These are phyloP conservation scores for Periconia digitata DNA, from an alignment of 2,329 filamentous ascomycete species.

Conservation along the genomic window DNA sequence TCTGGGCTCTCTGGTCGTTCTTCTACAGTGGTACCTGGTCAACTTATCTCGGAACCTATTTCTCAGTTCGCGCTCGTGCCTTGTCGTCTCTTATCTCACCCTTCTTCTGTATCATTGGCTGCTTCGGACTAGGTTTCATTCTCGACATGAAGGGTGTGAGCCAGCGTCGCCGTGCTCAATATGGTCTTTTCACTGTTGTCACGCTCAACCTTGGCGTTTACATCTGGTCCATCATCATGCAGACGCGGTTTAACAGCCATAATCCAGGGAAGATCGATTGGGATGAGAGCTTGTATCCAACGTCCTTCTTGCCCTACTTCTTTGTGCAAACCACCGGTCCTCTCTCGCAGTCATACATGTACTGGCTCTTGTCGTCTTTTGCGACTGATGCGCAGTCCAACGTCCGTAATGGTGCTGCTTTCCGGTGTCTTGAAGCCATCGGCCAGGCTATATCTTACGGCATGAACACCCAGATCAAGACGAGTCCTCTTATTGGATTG, in stretches of 20 bases:
- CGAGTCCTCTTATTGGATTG: conserved; percentile 28
- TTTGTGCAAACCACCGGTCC: conserved; percentile 50
- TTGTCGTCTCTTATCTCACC: conserved; percentile 51
- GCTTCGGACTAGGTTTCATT: conserved; percentile 58
- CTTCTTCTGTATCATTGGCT: conserved; percentile 54
- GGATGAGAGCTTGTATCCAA: conserved; percentile 47
- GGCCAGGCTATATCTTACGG: conserved; percentile 32
- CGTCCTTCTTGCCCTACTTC: conserved; percentile 52
- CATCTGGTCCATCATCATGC: conserved; percentile 55
- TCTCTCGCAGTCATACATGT: conserved; percentile 34
- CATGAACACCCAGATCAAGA: conserved; percentile 35
- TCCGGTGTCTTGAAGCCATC: conserved; percentile 30
- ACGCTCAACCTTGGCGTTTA: conserved; percentile 53
- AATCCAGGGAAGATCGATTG: conserved; percentile 51
- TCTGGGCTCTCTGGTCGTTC: conserved; percentile 53
- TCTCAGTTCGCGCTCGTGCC: conserved; percentile 48
- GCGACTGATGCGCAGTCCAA: conserved; percentile 31
- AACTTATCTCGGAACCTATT: conserved; percentile 50
- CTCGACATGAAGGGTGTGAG: conserved; percentile 66
- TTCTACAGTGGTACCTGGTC: conserved; percentile 52
- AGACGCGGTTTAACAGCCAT: conserved; percentile 43
- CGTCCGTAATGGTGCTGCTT: conserved; percentile 28
- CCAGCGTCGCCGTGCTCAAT: conserved; percentile 52
- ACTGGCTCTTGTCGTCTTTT: conserved; percentile 34
- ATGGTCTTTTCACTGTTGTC: conserved; percentile 50